Base-by-base conservation (phyloP, 1,284 basidiomycete species). In the Vanrija sp. region DNA sequence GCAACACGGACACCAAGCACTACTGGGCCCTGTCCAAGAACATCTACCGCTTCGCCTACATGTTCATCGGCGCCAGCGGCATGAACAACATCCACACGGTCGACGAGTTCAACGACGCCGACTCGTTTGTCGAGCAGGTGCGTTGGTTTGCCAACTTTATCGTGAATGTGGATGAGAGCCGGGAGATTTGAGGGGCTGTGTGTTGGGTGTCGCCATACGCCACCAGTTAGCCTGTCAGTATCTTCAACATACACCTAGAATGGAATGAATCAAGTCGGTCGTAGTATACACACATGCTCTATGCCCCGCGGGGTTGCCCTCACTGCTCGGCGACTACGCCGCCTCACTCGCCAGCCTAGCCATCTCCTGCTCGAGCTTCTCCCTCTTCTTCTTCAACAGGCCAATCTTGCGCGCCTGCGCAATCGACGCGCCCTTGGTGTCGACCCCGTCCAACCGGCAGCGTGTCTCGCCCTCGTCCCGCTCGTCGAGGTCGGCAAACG, bases 1-100 rank as follows among this genome's bases (percentile, higher is more conserved):
- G 67, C 41, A 73, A 73, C 56, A 73, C 71, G 46, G 71, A 73
- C 51, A 73, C 72, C 4, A 71, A 69, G 60, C 61, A 64, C 47
- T 71, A 71, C 64, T 73, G 72, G 72, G 63, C 63, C 50, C 60
- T 73, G 43, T 72, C 72, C 24, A 47, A 51, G 9, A 72, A 72
- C 59, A 72, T 73, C 43, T 72, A 71, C 58, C 65, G 70, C 31
- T 73, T 69, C 42, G 69, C 63, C 2, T 71, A 71, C 49, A 49
- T 59, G 9, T 36, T 45, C 22, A 41, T 44, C 19, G 37, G 39
- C 19, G 49, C 42, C 38, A 55, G 41, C 23, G 48, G 46, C 39
- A 38, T 59, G 14, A 63, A 60, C 43, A 63, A 62, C 41, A 53
- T 63, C 35, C 72, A 73, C 58, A 73, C 72, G 7, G 66, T 73